Evolutionary conservation across 306 rosid genomes (phyloP), one percentile per base, ranked within the genome.

Genomic region (Glycine tomentella): DNA sequence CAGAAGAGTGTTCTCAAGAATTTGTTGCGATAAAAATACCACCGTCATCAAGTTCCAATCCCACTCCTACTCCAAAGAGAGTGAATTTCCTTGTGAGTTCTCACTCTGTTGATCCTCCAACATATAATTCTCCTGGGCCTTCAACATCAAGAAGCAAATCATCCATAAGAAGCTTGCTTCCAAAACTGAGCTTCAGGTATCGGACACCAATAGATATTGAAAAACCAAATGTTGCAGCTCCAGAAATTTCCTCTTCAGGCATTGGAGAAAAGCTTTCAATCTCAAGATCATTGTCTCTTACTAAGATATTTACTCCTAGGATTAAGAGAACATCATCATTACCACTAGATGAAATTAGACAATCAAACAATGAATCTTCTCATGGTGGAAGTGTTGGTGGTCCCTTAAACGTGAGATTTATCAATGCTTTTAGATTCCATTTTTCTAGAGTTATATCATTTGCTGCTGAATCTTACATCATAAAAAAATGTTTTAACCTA

Each of bases 241-340:
- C 86, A 5, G 99, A 93, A 74, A 69, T 79, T 52, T 86, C 90
- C 9, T 83, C 85, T 82, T 75, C 94, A 45, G 90, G 86, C 62
- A 17, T 69, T 50, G 81, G 83, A 75, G 99, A 91, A 77, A 95
- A 89, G 89, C 87, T 91, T 86, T 81, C 83, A 11, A 92, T 91
- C 68, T 72, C 92, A 67, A 93, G 95, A 86, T 90, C 99, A 48
- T 77, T 90, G 85, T 95, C 99, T 31, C 84, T 93, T 56, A 72
- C 87, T 56, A 95, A 89, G 71, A 90, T 95, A 66, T 93, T 95
- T 86, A 93, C 94, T 4, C 98, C 99, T 15, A 84, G 91, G 90
- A 89, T 90, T 65, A 96, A 92, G 87, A 88, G 95, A 90, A 91
- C 97, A 16, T 92, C 98, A 5, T 96, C 99, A 45, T 87, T 96